Conservation (phyloP, 371 early-diverging fungal genomes). For the Mucor sp. region DNA sequence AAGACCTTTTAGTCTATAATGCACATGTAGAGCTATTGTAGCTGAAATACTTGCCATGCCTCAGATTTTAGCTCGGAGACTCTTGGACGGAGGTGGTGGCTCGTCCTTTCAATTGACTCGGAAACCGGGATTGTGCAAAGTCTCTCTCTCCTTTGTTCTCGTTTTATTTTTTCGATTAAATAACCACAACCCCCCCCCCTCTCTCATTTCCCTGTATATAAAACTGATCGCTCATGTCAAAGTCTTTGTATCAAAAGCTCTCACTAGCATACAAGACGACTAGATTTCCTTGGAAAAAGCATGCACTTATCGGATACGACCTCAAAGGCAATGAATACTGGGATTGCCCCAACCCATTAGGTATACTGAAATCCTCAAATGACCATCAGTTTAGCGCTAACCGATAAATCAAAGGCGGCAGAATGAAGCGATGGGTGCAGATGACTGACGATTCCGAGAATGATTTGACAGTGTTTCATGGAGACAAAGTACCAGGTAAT, state of each 20-base stretch:
- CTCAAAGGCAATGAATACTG: slow-evolving; percentile 72
- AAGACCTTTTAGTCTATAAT: no score
- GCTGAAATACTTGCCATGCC: no score
- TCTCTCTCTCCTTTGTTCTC: background rate
- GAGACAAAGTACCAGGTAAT: slow-evolving; percentile 62
- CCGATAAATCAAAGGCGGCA: slow-evolving; percentile 35
- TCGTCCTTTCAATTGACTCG: background rate
- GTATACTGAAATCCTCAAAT: slow-evolving; percentile 15
- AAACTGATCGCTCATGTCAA: slow-evolving; percentile 14
- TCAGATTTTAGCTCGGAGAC: no score
- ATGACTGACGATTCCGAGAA: slow-evolving; percentile 32
- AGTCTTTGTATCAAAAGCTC: slow-evolving; percentile 29
- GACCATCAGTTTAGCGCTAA: no score
- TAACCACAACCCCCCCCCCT: background rate
- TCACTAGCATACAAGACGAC: slow-evolving; percentile 34
- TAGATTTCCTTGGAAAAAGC: slow-evolving; percentile 58
- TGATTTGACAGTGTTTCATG: slow-evolving; percentile 41
- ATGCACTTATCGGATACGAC: slow-evolving; percentile 63
- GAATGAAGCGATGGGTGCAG: slow-evolving; percentile 52
- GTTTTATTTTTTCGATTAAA: background rate
- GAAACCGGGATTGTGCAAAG: background rate
- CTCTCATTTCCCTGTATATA: background rate
- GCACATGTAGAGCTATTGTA: no score
- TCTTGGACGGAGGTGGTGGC: background rate
- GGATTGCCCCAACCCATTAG: slow-evolving; percentile 67